Base-by-base conservation (phyloP, 2,329 filamentous ascomycete genomes). In the Hortaea werneckii region DNA sequence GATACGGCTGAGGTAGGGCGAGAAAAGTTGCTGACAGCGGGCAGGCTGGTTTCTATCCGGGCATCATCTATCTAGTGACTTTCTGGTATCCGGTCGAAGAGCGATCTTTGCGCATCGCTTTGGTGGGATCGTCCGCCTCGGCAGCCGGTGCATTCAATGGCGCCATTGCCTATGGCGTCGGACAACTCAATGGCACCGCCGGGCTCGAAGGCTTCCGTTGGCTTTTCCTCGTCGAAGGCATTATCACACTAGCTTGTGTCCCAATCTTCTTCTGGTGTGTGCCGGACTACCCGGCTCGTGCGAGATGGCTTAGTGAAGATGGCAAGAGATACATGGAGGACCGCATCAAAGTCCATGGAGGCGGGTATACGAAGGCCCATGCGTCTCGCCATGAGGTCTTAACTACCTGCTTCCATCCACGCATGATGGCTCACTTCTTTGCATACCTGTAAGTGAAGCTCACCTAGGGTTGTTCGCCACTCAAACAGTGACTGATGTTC, bases 21-120 rank as follows among this genome's bases (percentile, higher is more conserved):
- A n/a, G n/a, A n/a, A n/a, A n/a, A n/a, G n/a, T n/a, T n/a, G n/a
- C n/a, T n/a, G n/a, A n/a, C n/a, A n/a, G n/a, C n/a, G n/a, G n/a
- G n/a, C 20, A 20, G 20, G 20, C 20, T 20, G 20, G 20, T 20
- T 20, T 20, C 20, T 20, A 20, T 20, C 76, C 77, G 0, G 77
- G 76, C 26, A 69, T 78, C 39, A 62, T 76, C 39, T 69, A 73
- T 40, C 68, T 76, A 20, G 66, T 80, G 5, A 76, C 74, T 0
- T 76, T 68, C 1, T 81, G 77, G 76, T 80, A 80, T 55, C 71
- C 73, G 12, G 67, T 70, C 5, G 70, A 74, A 3, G 77, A 81
- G 57, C 67, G 75, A 13, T 74, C 72, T 1, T 73, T 78, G 56
- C 75, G 79, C 5, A 74, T 84, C 57, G 74, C 75, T 0, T 69